Evolutionary conservation across 305 asterid genomes (phyloP).

Genomic region (Galium porrigens): DNA sequence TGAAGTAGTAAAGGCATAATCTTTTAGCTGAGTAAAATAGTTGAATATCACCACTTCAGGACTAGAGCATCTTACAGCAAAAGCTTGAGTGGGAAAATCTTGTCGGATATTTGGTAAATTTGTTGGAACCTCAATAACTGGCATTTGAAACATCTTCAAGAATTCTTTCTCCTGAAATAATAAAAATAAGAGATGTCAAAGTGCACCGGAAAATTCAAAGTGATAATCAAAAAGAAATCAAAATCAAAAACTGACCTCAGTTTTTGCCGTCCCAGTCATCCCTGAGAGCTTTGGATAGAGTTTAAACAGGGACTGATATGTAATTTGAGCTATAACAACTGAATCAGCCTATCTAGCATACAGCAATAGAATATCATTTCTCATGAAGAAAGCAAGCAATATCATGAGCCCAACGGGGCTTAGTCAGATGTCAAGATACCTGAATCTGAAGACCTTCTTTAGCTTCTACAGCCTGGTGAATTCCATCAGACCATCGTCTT

Average conservation of each 20-base stretch:
- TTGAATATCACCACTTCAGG: constrained; percentile 2
- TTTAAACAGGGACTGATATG: constrained; percentile 91
- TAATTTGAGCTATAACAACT: constrained; percentile 95
- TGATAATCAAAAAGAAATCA: background rate
- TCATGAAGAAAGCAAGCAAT: constrained; percentile 2
- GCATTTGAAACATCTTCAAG: constrained; percentile 78
- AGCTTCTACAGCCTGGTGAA: constrained; percentile 99
- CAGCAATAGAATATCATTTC: constrained; percentile 10
- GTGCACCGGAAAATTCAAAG: background rate
- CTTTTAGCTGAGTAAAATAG: background rate
- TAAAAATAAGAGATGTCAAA: background rate
- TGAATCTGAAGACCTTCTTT: constrained; percentile 85
- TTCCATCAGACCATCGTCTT: constrained; percentile 95
- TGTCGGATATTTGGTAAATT: constrained; percentile 75
- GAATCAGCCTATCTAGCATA: constrained; percentile 65
- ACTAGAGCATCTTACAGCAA: constrained; percentile 54
- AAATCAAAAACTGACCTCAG: constrained; percentile 46
- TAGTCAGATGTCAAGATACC: constrained; percentile 29
- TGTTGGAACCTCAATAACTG: constrained; percentile 94
- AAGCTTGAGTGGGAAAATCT: constrained; percentile 85
- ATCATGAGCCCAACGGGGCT: constrained; percentile 5
- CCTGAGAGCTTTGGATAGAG: constrained; percentile 97
- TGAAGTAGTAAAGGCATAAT: background rate
- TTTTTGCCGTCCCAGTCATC: constrained; percentile 99
- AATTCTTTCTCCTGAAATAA: constrained; percentile 77